Evolutionary conservation across 202 grass and related monocot genomes (phyloP), one percentile per base, ranked within the genome.

Genomic region (Schoenoplectus tabernaemontani): DNA sequence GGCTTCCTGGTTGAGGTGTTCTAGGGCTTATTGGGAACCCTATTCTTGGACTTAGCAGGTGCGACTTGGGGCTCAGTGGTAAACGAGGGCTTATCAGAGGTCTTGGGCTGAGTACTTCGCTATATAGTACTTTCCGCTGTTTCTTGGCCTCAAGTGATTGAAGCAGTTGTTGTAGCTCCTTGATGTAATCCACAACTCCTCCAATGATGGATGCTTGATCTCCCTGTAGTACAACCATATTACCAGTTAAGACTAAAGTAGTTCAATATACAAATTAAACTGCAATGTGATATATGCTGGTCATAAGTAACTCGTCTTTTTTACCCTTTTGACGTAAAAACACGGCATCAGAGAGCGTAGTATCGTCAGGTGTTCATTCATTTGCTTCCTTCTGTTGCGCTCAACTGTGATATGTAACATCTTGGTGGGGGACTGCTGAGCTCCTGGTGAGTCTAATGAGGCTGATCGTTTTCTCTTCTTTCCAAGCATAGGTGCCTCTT

Each of bases 121-220:
- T 87, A 76, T 97, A 97, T 61, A 56, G n/a, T 6, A 34, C 86
- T 84, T 92, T 97, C 57, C 94, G 84, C 57, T 97, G 84, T 82
- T 93, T 97, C 89, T 93, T 97, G 59, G 94, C 84, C 81, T 97
- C 91, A 68, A 97, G 86, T 8, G 94, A 93, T 53, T 90, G 91
- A 20, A 93, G 78, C 28, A 93, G 79, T 71, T 97, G 94, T 81
- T 93, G 94, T 63, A 97, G 80, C 86, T 93, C 94, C 84, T 93
- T 93, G 89, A 97, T 97, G 89, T 97, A 97, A 78, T 97, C 91
- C 16, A 97, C 91, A 7, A 93, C 94, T 3, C 94, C 94, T 83
- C 94, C 94, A 41, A 97, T 97, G 82, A 97, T 92, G n/a, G 94
- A 97, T 57, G 94, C 94, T 82, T 97, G 94, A 82, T 97, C 94